Base-by-base conservation (phyloP, 1,284 basidiomycete species). In the Ustilago nuda region DNA sequence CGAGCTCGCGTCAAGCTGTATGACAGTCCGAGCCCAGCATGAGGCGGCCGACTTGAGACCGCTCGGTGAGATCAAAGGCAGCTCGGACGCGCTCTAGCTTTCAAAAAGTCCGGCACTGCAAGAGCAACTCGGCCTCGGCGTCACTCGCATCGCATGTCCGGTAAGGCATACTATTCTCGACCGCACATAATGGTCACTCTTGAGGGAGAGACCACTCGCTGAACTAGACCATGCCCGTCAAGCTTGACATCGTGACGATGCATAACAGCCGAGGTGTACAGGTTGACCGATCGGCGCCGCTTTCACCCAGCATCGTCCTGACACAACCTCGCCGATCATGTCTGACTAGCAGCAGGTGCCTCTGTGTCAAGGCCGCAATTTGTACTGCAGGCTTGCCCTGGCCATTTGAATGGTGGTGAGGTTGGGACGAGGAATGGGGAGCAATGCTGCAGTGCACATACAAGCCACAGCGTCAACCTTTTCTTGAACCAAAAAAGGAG, bases 51-150 rank as follows among this genome's bases (percentile, higher is more conserved):
- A 45, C 19, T 37, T 5, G 32, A 35, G 39, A 35, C 48, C n/a
- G 52, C 69, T 66, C 63, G 63, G 69, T 45, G 43, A 45, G 51
- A 27, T 45, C 11, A 51, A 13, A 51, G 46, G 63, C 69, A 57
- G 53, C 57, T 72, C 64, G 64, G 70, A 72, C 70, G 70, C 61
- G 64, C 27, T 51, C 12, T 15, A n/a, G 33, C 15, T 32, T 27
- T n/a, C 12, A 27, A 48, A 54, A 30, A 35, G 19, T 33, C 30
- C 35, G 3, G 23, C 23, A 50, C 8, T 30, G 48, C 56, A 35
- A 8, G 56, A 50, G 48, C 48, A 7, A 11, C 70, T 72, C 70
- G 70, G 70, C 70, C 63, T 72, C 70, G 70, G 70, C 37, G 54
- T 72, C 43, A 46, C 43, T 53, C 64, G 70, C 70, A 72, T 46